Percentiles rank a stretch among this genome's conserved stretches.
phyloP scores from a whole-genome alignment of 371 early-diverging fungal genomes.

The Mucor indicus region DNA sequence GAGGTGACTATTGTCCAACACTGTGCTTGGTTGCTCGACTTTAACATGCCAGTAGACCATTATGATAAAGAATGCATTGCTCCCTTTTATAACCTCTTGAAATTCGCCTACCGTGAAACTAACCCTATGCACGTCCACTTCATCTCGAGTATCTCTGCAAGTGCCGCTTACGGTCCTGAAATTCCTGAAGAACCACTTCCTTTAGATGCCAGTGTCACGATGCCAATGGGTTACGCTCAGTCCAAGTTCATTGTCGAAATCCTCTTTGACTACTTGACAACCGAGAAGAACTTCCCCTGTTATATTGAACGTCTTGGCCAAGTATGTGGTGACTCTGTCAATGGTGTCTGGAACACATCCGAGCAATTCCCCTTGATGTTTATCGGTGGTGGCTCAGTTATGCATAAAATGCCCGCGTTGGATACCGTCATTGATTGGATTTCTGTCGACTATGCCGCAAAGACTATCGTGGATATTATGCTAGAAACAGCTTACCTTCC shows the following conservation, averaged over 20 bases:
- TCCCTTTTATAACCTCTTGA: constrained; percentile 32
- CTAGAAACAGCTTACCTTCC: constrained; percentile 10
- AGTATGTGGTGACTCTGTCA: constrained; percentile 32
- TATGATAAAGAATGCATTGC: constrained; percentile 33
- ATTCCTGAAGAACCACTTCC: constrained; percentile 27
- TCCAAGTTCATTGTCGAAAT: constrained; percentile 43
- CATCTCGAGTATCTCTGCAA: constrained; percentile 33
- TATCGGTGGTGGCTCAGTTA: constrained; percentile 27
- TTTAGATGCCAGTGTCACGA: constrained; percentile 24
- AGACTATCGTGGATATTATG: constrained; percentile 31
- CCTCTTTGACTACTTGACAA: constrained; percentile 24
- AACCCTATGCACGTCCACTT: constrained; percentile 38
- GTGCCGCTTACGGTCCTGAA: constrained; percentile 1
- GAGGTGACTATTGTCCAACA: constrained; percentile 33
- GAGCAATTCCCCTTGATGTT: constrained; percentile 44
- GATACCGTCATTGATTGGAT: constrained; percentile 34
- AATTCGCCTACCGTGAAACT: constrained; percentile 26
- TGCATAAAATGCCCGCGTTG: constrained; percentile 28
- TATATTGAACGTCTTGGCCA: constrained; percentile 42
- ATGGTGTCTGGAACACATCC: constrained; percentile 42
- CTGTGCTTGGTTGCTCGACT: constrained; percentile 36
- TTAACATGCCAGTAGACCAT: constrained; percentile 27
- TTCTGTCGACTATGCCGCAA: constrained; percentile 31
- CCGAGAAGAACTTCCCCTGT: constrained; percentile 31
- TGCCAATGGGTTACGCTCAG: constrained; percentile 44